phyloP scores from a whole-genome alignment of 2,329 filamentous ascomycete species.

The Triangularia setosa region DNA sequence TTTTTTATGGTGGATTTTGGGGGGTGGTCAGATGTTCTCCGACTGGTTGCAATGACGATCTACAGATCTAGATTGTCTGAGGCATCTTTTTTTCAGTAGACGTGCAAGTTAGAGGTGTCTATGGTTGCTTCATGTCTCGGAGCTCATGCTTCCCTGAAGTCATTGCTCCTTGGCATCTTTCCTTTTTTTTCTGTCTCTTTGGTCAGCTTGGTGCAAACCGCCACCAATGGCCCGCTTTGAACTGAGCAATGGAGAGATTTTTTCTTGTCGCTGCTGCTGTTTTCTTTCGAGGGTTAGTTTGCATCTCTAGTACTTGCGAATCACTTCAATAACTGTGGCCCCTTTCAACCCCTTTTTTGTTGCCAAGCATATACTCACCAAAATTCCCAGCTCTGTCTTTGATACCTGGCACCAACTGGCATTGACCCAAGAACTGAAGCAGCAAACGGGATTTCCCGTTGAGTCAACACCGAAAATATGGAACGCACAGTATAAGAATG shows the following conservation, averaged over 20 bases:
- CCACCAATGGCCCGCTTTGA: neutral
- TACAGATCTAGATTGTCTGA: neutral
- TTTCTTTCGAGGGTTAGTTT: neutral
- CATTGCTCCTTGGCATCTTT: neutral
- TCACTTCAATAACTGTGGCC: neutral
- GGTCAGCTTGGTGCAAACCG: neutral
- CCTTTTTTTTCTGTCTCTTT: neutral
- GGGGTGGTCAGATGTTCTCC: neutral
- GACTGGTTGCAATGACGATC: slow-evolving; percentile 4
- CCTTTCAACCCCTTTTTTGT: neutral
- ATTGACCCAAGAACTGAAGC: neutral
- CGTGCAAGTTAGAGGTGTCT: neutral
- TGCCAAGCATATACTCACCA: neutral
- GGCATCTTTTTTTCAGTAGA: neutral
- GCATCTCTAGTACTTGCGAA: neutral
- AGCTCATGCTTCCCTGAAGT: neutral
- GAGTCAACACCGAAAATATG: neutral
- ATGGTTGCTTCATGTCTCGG: slow-evolving; percentile 13
- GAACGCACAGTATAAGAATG: neutral
- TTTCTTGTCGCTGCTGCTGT: neutral
- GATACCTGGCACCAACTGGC: neutral
- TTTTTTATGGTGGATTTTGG: neutral
- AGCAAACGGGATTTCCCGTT: neutral
- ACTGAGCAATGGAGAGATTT: neutral
- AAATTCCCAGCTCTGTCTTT: neutral